These are phyloP conservation scores for Thermothelomyces thermophilus DNA, from an alignment of 2,329 filamentous ascomycete genomes.

Conservation along the genomic window DNA sequence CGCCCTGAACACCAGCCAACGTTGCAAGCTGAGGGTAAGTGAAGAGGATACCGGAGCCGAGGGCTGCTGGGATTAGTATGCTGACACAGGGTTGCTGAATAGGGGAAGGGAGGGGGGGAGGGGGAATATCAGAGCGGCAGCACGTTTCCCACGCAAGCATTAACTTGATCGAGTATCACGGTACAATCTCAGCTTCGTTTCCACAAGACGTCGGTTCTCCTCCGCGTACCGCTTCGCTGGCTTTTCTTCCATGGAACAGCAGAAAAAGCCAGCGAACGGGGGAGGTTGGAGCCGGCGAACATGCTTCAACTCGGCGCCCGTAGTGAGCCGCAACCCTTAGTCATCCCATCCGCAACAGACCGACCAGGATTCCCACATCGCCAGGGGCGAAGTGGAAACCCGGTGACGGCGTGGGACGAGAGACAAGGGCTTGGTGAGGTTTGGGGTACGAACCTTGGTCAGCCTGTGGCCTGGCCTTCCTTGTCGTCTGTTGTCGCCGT, in stretches of 20 bases:
- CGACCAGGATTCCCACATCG: neutral
- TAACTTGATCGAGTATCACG: conserved; percentile 98
- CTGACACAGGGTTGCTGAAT: conserved; percentile 9
- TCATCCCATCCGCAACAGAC: conserved; percentile 21
- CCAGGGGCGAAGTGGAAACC: neutral
- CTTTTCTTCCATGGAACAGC: conserved; percentile 10
- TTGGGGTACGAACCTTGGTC: conserved; percentile 36
- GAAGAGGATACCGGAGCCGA: conserved; percentile 79
- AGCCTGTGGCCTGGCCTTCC: conserved; percentile 6
- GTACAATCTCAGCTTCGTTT: conserved; percentile 87
- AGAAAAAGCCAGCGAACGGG: conserved; percentile 12
- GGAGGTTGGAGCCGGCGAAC: conserved; percentile 46
- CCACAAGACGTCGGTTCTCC: conserved; percentile 37
- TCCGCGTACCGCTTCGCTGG: conserved; percentile 5
- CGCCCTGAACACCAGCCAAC: conserved; percentile 70
- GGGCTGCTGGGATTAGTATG: conserved; percentile 53
- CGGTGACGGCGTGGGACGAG: conserved; percentile 1
- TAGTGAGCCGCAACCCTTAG: conserved; percentile 63
- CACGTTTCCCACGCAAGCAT: conserved; percentile 98
- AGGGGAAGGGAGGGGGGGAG: conserved; percentile 21
- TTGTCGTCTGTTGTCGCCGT: neutral
- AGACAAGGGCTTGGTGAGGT: conserved; percentile 25
- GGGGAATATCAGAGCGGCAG: conserved; percentile 63
- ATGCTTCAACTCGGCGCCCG: conserved; percentile 65
- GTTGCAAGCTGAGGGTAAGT: conserved; percentile 76